Evolutionary conservation across 257 asterid species (phyloP).

Genomic region (Lantana camara): DNA sequence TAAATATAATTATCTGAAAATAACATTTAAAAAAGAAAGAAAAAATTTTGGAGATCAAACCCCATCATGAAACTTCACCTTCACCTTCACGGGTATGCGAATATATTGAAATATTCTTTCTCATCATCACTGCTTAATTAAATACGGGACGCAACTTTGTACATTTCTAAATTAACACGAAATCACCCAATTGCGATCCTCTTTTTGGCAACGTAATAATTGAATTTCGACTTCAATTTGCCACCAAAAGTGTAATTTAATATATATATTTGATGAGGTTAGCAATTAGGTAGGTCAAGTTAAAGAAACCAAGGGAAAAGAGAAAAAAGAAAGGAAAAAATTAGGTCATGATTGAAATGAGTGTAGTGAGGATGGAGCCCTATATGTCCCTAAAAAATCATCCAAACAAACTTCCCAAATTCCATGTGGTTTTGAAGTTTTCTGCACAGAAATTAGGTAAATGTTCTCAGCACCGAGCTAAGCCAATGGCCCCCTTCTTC

Average conservation of each 20-base stretch:
- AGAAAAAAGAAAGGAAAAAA: not conserved
- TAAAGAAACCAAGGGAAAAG: not conserved
- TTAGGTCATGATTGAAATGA: conserved; percentile 13
- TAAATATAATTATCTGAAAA: too few species aligned
- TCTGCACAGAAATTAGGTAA: conserved; percentile 24
- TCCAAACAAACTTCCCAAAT: not conserved
- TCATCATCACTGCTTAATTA: too few species aligned
- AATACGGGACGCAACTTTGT: not conserved
- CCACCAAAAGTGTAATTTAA: not conserved
- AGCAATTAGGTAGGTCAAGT: conserved; percentile 19
- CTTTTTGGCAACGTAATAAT: not conserved
- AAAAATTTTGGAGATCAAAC: too few species aligned
- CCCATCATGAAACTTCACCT: too few species aligned
- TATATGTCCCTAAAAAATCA: conserved; percentile 3
- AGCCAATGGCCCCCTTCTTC: not conserved
- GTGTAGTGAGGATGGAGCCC: conserved; percentile 26
- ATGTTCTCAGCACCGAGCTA: conserved; percentile 25
- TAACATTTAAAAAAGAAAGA: too few species aligned
- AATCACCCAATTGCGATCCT: not conserved
- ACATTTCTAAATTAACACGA: not conserved
- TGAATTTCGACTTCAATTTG: not conserved
- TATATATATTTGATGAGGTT: conserved; percentile 23
- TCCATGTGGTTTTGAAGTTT: conserved; percentile 22
- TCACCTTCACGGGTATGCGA: too few species aligned
- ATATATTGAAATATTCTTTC: not conserved